phyloP scores from a whole-genome alignment of 306 rosid genomes.

The Cyclanthera cordifolia region DNA sequence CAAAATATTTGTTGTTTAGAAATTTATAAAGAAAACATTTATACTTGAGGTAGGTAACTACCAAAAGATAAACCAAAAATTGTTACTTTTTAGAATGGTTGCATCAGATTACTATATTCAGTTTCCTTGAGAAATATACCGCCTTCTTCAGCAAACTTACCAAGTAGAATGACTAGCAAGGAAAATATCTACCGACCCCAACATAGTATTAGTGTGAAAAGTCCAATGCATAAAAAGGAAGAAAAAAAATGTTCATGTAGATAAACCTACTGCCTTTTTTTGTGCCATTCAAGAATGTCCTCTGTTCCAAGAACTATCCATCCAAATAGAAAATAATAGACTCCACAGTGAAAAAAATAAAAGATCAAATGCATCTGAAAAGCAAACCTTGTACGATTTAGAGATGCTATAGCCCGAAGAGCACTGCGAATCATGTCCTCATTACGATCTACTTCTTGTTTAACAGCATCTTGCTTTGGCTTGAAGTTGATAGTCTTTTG shows the following conservation, averaged over 20 bases:
- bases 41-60: background rate
- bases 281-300: background rate
- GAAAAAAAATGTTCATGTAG: background rate
- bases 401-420: slow-evolving; percentile 86
- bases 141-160: background rate
- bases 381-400: slow-evolving; percentile 79
- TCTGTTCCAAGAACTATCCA: background rate
- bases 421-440: slow-evolving; percentile 99
- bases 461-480: slow-evolving; percentile 96
- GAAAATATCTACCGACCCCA: background rate
- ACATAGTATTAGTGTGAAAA: background rate
- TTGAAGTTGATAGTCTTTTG: slow-evolving; percentile 89
- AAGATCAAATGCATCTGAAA: slow-evolving; percentile 16
- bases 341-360: background rate
- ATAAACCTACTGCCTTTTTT: background rate
- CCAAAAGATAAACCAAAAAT: background rate
- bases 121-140: background rate
- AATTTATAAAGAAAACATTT: background rate
- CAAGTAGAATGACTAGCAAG: background rate
- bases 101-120: background rate
- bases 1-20: background rate
- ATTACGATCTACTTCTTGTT: slow-evolving; percentile 99
- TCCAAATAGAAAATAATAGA: background rate
- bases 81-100: background rate
- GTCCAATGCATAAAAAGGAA: background rate